Evolutionary conservation across 106 monocot genomes (phyloP).

Genomic region (Allium fistulosum): DNA sequence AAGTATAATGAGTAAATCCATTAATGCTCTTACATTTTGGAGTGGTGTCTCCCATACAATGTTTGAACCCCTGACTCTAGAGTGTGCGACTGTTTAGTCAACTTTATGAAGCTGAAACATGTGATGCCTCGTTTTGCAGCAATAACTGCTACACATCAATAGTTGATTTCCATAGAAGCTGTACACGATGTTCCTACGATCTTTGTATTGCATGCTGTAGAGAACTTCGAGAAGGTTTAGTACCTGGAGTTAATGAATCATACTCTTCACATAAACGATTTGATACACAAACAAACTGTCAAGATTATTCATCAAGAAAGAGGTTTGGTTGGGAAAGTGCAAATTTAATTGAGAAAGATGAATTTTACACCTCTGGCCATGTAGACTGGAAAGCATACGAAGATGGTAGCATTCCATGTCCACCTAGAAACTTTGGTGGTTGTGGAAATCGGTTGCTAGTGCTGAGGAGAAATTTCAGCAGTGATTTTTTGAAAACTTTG

Average conservation of each 20-base stretch:
- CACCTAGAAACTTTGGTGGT: constrained; percentile 21
- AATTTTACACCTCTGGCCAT: background rate
- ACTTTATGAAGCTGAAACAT: background rate
- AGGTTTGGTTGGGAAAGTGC: constrained; percentile 23
- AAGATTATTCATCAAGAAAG: constrained; percentile 1
- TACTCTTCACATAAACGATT: constrained; percentile 3
- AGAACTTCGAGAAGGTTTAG: constrained; percentile 43
- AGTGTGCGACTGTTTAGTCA: background rate
- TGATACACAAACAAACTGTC: background rate
- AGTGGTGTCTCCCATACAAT: too few relatives aligned
- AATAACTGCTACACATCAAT: constrained; percentile 62
- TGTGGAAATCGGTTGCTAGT: constrained; percentile 17
- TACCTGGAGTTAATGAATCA: constrained; percentile 25
- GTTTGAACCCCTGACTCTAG: too few relatives aligned
- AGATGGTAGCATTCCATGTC: constrained; percentile 29
- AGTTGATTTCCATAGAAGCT: constrained; percentile 61
- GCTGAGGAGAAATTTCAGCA: constrained; percentile 13
- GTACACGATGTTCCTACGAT: constrained; percentile 42
- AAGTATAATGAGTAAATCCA: background rate
- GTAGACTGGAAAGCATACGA: constrained; percentile 9
- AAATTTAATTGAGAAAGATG: constrained; percentile 5
- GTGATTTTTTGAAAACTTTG: constrained; percentile 9
- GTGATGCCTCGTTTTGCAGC: constrained; percentile 19
- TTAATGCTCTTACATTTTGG: background rate
- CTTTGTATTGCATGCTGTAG: constrained; percentile 50